Percentiles rank a stretch among this genome's conserved stretches.
Evolutionary conservation across 768 basidiomycete genomes (phyloP).

Genomic region (Calocybe indica): DNA sequence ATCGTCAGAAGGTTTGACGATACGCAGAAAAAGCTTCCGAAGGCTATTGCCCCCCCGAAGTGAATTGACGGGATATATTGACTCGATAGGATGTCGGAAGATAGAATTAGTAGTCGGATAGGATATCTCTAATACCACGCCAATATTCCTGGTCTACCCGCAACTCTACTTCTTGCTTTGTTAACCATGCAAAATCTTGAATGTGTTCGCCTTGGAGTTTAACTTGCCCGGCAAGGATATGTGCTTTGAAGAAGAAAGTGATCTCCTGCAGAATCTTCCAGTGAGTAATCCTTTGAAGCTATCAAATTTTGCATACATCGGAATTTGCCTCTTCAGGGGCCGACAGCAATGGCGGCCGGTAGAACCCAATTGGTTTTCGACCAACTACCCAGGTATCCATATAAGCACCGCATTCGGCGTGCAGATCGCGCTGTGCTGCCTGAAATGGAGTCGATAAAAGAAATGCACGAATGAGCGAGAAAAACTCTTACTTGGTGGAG

Average conservation of each 20-base stretch:
- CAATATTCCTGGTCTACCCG: constrained; percentile 70
- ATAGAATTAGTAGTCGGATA: constrained; percentile 55
- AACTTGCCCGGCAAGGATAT: constrained; percentile 87
- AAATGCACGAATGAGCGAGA: not conserved
- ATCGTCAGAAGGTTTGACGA: constrained; percentile 90
- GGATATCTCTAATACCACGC: constrained; percentile 71
- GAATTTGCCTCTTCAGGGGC: constrained; percentile 16
- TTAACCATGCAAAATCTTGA: constrained; percentile 88
- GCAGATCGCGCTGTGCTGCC: constrained; percentile 72
- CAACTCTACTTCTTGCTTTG: constrained; percentile 80
- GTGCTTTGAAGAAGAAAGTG: constrained; percentile 91
- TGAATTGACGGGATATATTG: constrained; percentile 14
- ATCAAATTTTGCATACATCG: constrained; percentile 28
- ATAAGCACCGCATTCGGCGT: constrained; percentile 64
- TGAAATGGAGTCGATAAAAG: constrained; percentile 17
- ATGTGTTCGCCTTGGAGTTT: constrained; percentile 47
- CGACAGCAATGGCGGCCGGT: constrained; percentile 34
- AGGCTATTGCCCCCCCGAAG: constrained; percentile 47
- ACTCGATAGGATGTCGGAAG: constrained; percentile 3
- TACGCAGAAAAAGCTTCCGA: constrained; percentile 60
- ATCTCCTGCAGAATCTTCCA: constrained; percentile 40
- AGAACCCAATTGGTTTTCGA: constrained; percentile 79
- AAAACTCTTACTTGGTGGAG: constrained; percentile 63
- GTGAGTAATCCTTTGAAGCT: not conserved
- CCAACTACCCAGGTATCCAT: constrained; percentile 97